These are phyloP conservation scores for Tylopilus balloui DNA, from an alignment of 768 basidiomycete species.

Conservation along the genomic window DNA sequence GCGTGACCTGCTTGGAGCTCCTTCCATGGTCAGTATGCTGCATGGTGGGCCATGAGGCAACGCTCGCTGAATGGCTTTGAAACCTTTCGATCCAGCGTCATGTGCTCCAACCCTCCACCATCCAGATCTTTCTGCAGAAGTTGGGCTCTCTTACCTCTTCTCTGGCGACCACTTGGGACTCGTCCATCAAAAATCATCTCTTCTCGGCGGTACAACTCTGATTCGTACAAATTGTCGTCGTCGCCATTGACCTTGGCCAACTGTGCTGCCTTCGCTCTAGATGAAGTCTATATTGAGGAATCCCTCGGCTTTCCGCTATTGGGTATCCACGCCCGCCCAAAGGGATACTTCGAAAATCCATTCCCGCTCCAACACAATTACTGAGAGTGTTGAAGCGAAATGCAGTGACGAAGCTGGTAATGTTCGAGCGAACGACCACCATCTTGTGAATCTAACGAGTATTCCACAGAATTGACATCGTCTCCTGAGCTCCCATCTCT, in stretches of 20 bases:
- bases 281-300: not conserved
- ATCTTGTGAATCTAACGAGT: conserved; percentile 5
- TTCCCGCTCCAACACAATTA: not conserved
- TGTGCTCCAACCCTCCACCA: conserved; percentile 5
- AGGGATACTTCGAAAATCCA: not conserved
- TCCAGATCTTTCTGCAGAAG: conserved; percentile 6
- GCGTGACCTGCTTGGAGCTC: not conserved
- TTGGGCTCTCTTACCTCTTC: not conserved
- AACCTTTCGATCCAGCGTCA: conserved; percentile 1
- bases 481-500: not conserved
- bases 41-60: conserved; percentile 26
- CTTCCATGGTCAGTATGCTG: conserved; percentile 11
- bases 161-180: conserved; percentile 9
- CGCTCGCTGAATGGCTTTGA: conserved; percentile 1
- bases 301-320: not conserved
- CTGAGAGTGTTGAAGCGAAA: not conserved
- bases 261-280: conserved; percentile 3
- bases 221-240: not conserved
- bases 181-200: not conserved
- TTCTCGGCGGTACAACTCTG: conserved; percentile 9
- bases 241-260: not conserved
- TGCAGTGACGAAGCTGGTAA: conserved; percentile 5
- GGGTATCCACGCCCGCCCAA: not conserved
- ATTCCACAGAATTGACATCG: not conserved
- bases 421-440: not conserved